phyloP scores from a whole-genome alignment of 495 filamentous ascomycete species.

The Aspergillus baeticus region DNA sequence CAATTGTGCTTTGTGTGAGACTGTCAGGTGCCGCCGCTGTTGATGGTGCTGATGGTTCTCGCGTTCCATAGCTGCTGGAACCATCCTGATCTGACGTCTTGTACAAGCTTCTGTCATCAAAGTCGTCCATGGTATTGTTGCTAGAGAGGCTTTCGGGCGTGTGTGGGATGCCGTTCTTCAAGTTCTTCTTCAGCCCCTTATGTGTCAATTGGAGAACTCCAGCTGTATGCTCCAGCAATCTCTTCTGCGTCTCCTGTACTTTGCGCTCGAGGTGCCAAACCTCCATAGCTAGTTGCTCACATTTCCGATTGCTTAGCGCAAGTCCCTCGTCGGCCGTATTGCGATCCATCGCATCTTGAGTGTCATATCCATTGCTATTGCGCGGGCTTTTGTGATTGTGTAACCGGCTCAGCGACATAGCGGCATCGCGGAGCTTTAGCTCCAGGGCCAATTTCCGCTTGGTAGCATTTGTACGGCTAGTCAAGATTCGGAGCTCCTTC shows the following conservation, averaged over 20 bases:
- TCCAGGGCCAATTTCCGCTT: slow-evolving; percentile 85
- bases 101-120: slow-evolving; percentile 82
- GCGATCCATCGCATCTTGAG: slow-evolving; percentile 45
- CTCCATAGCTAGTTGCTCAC: slow-evolving; percentile 79
- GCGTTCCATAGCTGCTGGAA: slow-evolving; percentile 34
- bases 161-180: slow-evolving; percentile 50
- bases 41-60: slow-evolving; percentile 12
- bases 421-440: slow-evolving; percentile 90
- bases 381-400: slow-evolving; percentile 56
- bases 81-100: slow-evolving; percentile 66
- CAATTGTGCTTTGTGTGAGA: slow-evolving; percentile 35
- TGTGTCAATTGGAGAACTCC: slow-evolving; percentile 89
- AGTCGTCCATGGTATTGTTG: slow-evolving; percentile 54
- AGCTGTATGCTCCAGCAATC: slow-evolving; percentile 85
- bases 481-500: slow-evolving; percentile 70
- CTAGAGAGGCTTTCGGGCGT: slow-evolving; percentile 68
- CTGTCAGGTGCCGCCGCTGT: slow-evolving; percentile 18
- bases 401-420: slow-evolving; percentile 76
- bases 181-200: slow-evolving; percentile 55
- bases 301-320: slow-evolving; percentile 70
- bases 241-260: slow-evolving; percentile 65
- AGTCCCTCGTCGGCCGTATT: slow-evolving; percentile 72
- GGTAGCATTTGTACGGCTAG: slow-evolving; percentile 72
- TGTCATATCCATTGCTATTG: slow-evolving; percentile 32
- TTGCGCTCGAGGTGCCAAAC: slow-evolving; percentile 74